A percentile compares a stretch with the other conserved stretches of the same genome.
Conservation (phyloP, 352 stramenopile species). For the Thalassiosira mediterranea region DNA sequence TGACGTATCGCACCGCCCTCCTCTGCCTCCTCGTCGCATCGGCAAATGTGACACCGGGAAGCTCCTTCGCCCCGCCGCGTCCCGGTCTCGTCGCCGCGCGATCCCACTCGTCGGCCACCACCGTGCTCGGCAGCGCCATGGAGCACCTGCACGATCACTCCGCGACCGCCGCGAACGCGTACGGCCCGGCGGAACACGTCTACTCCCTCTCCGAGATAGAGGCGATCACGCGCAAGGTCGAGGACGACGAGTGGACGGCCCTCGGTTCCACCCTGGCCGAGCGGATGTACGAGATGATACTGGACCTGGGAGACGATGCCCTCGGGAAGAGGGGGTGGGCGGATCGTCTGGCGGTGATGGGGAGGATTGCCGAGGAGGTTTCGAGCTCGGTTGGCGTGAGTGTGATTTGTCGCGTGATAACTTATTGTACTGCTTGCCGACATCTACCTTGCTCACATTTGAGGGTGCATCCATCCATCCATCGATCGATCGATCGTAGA, state of each 20-base stretch:
- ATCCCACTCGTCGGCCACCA: not conserved
- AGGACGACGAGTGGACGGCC: slow-evolving; percentile 46
- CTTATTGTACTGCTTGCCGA: no score
- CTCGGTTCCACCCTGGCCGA: slow-evolving; percentile 44
- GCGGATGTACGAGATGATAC: slow-evolving; percentile 41
- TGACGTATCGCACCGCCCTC: slow-evolving; percentile 4
- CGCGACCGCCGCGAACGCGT: slow-evolving; percentile 21
- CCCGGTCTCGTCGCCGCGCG: no score
- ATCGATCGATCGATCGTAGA: not conserved
- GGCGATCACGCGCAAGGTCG: slow-evolving; percentile 36
- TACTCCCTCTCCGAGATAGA: slow-evolving; percentile 47
- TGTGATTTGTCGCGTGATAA: slow-evolving; percentile 1
- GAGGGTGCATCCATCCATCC: not conserved
- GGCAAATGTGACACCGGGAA: not conserved
- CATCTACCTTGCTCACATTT: no score
- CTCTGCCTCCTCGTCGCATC: slow-evolving; percentile 4
- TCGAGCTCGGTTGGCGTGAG: slow-evolving; percentile 35
- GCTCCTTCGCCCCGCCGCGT: not conserved
- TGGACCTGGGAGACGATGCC: slow-evolving; percentile 43
- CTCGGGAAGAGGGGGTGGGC: slow-evolving; percentile 33
- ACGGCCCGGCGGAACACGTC: slow-evolving; percentile 36
- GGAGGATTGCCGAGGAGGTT: slow-evolving; percentile 46
- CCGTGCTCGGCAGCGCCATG: slow-evolving; percentile 33
- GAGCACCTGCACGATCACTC: slow-evolving; percentile 40
- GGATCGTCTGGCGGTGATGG: slow-evolving; percentile 32